Base-by-base conservation (phyloP, 1,139 yeast genomes). In the Blastobotrys buckinghamii region DNA sequence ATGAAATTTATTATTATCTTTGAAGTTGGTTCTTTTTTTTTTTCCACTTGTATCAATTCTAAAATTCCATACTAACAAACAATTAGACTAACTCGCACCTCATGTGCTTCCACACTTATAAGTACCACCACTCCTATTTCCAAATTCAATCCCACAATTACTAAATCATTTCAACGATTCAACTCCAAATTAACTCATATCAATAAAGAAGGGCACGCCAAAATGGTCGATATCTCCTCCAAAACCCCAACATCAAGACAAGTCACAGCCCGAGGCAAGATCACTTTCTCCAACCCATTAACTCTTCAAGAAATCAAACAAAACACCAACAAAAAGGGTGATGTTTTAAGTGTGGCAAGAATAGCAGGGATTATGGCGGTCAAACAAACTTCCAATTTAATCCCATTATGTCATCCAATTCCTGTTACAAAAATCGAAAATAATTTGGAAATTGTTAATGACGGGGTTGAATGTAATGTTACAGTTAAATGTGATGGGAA, bases 201-300 rank as follows among this genome's bases (percentile, higher is more conserved):
- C 1, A 66, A 69, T 42, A 55, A 61, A 0, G 58, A 63, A 13
- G 80, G 80, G 0, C 67, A 71, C 13, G 80, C 77, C 1, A 65
- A 64, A 17, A 76, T 76, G 78, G 79, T 75, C 16, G 76, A 74
- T 43, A 66, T 76, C n/a, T n/a, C n/a, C n/a, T n/a, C n/a, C n/a
- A 76, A 76, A 53, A 24, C 44, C 1, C 50, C 59, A 5, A 73
- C 79, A 0, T 65, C 57, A 24, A 60, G 80, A 13, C 51, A 53
- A 3, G 78, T 79, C 0, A 60, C 63, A 1, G 79, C 79, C 0
- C 53, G 50, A 13, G 80, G 79, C 0, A 45, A 41, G 2, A 70
- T 76, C 30, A 51, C 33, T 29, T 75, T 75, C 52, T 65, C 75
- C 22, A 65, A 63, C 34, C 34, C 56, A 0, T 42, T 48, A 0